Evolutionary conservation across 495 filamentous ascomycete genomes (phyloP), one percentile per base, ranked within the genome.

Genomic region (Endocarpon pusillum): DNA sequence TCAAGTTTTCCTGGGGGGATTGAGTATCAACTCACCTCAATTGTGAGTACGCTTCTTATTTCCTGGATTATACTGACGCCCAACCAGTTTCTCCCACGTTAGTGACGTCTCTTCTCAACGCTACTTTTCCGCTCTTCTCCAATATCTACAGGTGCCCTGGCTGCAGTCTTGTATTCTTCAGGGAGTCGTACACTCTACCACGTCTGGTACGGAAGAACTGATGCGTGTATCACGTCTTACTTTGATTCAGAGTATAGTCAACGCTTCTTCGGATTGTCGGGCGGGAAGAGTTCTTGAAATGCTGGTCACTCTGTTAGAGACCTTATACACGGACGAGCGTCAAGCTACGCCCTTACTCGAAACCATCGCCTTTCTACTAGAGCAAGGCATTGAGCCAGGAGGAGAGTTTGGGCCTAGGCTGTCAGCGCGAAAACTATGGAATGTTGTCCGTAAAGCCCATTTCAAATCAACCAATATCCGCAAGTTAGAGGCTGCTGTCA

Each of bases 181-280:
- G 34, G 89, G 87, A n/a, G 61, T 73, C 29, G 69, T 84, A 4
- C 84, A 73, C 1, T 87, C 84, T 14, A 80, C 84, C 19, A 81
- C 82, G 43, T 75, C 77, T 9, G 84, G 83, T 10, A 75, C 85
- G 16, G 83, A 94, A 44, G 72, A 79, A 4, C 59, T 94, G 4
- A 64, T 94, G 11, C 72, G 77, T 27, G 69, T 72, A 5, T 74
- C 78, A 7, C 68, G 87, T 19, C 63, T 67, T 1, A 84, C 83
- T 2, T 55, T 97, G 14, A 61, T 68, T 19, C 48, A 64, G 5
- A 53, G 44, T 30, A 42, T 65, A 32, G 50, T n/a, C n/a, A n/a
- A n/a, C n/a, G n/a, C n/a, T n/a, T n/a, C n/a, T n/a, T n/a, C n/a
- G n/a, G n/a, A n/a, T n/a, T n/a, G n/a, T n/a, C n/a, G n/a, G n/a